Evolutionary conservation across 2,329 filamentous ascomycete species (phyloP).

Genomic region (Botryotinia convoluta): DNA sequence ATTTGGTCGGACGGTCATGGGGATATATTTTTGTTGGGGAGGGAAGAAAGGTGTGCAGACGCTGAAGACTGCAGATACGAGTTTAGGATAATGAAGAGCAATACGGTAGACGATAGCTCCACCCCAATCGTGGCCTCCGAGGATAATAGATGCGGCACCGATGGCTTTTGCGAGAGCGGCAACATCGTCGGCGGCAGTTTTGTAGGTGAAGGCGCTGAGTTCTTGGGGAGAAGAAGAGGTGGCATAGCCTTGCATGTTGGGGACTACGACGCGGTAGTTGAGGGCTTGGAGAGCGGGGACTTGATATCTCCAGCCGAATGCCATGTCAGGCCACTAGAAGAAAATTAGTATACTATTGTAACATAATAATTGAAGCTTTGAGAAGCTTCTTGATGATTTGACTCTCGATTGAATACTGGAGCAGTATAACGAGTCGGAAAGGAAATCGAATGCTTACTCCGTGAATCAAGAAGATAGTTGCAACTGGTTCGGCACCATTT

Average conservation of each 20-base stretch:
- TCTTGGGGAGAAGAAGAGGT: constrained; percentile 67
- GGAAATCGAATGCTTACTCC: constrained; percentile 44
- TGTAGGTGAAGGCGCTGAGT: constrained; percentile 64
- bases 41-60: constrained; percentile 74
- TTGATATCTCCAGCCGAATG: constrained; percentile 85
- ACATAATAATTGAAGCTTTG: neutral
- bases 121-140: constrained; percentile 91
- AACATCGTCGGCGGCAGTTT: constrained; percentile 72
- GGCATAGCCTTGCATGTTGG: constrained; percentile 85
- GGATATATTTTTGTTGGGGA: constrained; percentile 51
- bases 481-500: constrained; percentile 47
- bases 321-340: constrained; percentile 67
- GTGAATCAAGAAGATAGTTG: constrained; percentile 50
- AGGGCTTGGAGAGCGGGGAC: constrained; percentile 72
- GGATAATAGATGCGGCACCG: constrained; percentile 58
- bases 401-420: too few relatives aligned
- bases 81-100: constrained; percentile 68
- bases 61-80: constrained; percentile 73
- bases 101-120: constrained; percentile 73
- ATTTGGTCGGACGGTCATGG: constrained; percentile 58
- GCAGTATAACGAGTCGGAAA: neutral
- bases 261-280: constrained; percentile 75
- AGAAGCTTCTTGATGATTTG: neutral
- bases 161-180: constrained; percentile 61
- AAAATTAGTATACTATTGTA: neutral